Evolutionary conservation across 805 yeast genomes (phyloP).

Genomic region (Scheffersomyces amazonensis): DNA sequence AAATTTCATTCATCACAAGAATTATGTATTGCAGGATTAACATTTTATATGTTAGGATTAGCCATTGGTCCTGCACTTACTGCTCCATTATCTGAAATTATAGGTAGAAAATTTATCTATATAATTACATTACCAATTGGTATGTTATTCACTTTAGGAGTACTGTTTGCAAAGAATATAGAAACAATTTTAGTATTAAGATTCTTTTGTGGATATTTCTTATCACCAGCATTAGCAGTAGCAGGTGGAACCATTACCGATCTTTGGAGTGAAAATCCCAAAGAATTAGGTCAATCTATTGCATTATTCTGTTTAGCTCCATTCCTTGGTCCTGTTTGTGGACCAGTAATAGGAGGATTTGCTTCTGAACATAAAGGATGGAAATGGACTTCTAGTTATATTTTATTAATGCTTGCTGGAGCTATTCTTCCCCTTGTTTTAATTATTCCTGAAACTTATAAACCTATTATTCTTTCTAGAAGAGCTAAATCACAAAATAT

Average conservation of each 20-base stretch:
- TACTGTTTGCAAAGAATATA: slow-evolving; percentile 62
- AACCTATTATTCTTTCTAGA: slow-evolving; percentile 56
- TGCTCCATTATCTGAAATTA: slow-evolving; percentile 69
- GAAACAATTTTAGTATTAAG: slow-evolving; percentile 63
- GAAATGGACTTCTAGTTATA: slow-evolving; percentile 64
- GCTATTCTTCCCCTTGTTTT: slow-evolving; percentile 50
- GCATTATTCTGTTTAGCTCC: slow-evolving; percentile 77
- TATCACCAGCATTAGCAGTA: slow-evolving; percentile 80
- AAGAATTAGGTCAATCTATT: slow-evolving; percentile 70
- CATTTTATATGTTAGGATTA: slow-evolving; percentile 68
- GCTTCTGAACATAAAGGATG: slow-evolving; percentile 64
- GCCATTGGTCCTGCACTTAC: slow-evolving; percentile 69
- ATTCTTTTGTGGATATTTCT: slow-evolving; percentile 70
- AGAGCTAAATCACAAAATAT: slow-evolving; percentile 63
- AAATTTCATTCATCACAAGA: slow-evolving; percentile 56
- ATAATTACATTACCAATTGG: slow-evolving; percentile 58
- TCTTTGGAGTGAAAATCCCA: slow-evolving; percentile 55
- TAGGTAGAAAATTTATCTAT: slow-evolving; percentile 66
- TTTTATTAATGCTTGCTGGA: slow-evolving; percentile 65
- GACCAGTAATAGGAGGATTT: slow-evolving; percentile 74
- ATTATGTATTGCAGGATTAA: slow-evolving; percentile 63
- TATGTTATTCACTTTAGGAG: slow-evolving; percentile 72
- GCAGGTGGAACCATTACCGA: slow-evolving; percentile 85
- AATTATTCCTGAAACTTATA: slow-evolving; percentile 71
- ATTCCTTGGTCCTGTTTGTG: slow-evolving; percentile 75